Percentiles rank a stretch among this genome's conserved stretches.
Evolutionary conservation across 345 rosid genomes (phyloP).

Genomic region (Conringia planisiliqua): DNA sequence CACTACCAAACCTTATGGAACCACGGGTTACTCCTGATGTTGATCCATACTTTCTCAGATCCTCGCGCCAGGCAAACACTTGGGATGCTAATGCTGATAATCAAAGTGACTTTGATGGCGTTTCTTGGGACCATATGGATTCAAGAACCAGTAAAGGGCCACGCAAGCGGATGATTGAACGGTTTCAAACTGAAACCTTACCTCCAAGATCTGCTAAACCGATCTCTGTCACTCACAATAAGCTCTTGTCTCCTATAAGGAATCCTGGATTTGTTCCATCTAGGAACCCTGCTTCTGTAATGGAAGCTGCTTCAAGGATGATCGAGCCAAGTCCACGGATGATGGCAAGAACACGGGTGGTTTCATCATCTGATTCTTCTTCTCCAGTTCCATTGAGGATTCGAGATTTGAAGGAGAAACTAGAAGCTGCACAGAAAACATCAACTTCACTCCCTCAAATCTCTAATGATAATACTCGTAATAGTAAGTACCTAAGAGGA

Average conservation of each 20-base stretch:
- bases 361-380: constrained; percentile 56
- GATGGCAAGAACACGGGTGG: constrained; percentile 46
- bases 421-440: constrained; percentile 57
- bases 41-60: constrained; percentile 55
- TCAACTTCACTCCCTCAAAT: constrained; percentile 19
- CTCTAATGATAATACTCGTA: constrained; percentile 14
- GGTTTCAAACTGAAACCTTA: constrained; percentile 85
- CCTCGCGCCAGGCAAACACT: constrained; percentile 43
- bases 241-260: constrained; percentile 93
- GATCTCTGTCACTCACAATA: constrained; percentile 83
- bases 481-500: constrained; percentile 35
- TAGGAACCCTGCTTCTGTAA: constrained; percentile 80
- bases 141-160: constrained; percentile 46
- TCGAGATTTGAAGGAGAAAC: constrained; percentile 59
- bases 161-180: constrained; percentile 67
- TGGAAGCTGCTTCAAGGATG: constrained; percentile 95
- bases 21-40: constrained; percentile 46
- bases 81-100: constrained; percentile 48
- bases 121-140: constrained; percentile 52
- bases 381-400: constrained; percentile 64
- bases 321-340: constrained; percentile 60
- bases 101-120: constrained; percentile 41
- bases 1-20: constrained; percentile 49
- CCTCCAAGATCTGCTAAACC: constrained; percentile 97
- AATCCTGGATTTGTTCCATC: constrained; percentile 77